Evolutionary conservation across 495 filamentous ascomycete species (phyloP).

Genomic region (Neurospora sp.): DNA sequence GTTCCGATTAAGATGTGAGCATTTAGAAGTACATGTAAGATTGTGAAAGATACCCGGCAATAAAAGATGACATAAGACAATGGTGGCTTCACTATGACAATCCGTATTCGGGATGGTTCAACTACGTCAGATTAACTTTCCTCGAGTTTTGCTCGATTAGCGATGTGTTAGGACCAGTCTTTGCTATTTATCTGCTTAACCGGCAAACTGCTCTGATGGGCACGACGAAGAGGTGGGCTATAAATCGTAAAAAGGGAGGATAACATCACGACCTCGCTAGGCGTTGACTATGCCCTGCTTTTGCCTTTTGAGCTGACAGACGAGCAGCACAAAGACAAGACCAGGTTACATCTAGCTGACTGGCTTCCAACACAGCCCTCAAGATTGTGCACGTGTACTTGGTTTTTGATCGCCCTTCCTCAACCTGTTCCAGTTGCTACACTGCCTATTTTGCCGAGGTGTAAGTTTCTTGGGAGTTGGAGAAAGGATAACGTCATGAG

Average conservation of each 20-base stretch:
- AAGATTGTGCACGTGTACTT: background rate
- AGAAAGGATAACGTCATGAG: background rate
- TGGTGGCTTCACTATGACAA: background rate
- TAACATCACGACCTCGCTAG: background rate
- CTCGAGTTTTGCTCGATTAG: background rate
- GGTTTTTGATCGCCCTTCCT: background rate
- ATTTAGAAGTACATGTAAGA: background rate
- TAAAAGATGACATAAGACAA: background rate
- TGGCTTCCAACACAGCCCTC: background rate
- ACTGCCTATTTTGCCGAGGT: background rate
- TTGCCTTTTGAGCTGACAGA: background rate
- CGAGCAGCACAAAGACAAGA: background rate
- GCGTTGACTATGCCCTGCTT: background rate
- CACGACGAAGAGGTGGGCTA: background rate
- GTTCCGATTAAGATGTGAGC: slow-evolving; percentile 26
- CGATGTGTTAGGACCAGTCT: background rate
- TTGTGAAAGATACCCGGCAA: background rate
- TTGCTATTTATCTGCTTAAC: background rate
- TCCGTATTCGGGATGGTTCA: background rate
- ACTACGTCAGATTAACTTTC: background rate
- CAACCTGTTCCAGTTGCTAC: background rate
- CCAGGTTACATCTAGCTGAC: background rate
- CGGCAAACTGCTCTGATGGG: background rate
- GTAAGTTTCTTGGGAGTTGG: background rate
- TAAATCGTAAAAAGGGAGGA: background rate